These are phyloP conservation scores for Talaromyces funiculosus DNA, from an alignment of 2,329 filamentous ascomycete genomes.

Conservation along the genomic window DNA sequence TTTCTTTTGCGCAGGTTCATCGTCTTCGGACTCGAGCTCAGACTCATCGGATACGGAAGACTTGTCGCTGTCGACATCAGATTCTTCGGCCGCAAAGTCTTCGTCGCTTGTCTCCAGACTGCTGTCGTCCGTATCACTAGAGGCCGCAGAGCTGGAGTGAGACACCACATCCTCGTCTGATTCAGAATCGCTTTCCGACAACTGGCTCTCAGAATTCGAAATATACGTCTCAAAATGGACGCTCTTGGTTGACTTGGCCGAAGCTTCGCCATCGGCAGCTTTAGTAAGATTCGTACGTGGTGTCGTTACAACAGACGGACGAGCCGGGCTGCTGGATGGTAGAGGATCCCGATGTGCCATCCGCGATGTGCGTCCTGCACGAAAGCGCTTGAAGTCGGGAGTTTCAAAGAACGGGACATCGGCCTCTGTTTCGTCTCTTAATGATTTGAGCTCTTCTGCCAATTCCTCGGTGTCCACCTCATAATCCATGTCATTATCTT, in stretches of 20 bases:
- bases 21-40: conserved; percentile 19
- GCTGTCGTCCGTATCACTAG: neutral
- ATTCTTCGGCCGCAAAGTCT: neutral
- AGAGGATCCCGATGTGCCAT: conserved; percentile 1
- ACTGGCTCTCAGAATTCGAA: neutral
- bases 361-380: conserved; percentile 13
- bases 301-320: conserved; percentile 19
- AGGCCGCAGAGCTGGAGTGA: conserved; percentile 12
- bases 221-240: conserved; percentile 26
- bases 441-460: conserved; percentile 41
- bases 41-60: neutral
- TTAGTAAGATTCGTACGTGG: conserved; percentile 19
- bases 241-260: conserved; percentile 27
- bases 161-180: conserved; percentile 24
- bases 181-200: conserved; percentile 19
- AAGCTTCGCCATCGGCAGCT: conserved; percentile 19
- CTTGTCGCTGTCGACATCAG: neutral
- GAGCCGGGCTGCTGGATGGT: conserved; percentile 15
- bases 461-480: conserved; percentile 31
- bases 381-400: conserved; percentile 9
- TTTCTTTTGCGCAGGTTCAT: conserved; percentile 18
- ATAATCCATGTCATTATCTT: conserved; percentile 25
- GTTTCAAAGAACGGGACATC: conserved; percentile 15
- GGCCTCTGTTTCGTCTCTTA: conserved; percentile 38
- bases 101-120: neutral